Conservation (phyloP, 2,329 filamentous ascomycete genomes). For the Xylariaceae sp. region DNA sequence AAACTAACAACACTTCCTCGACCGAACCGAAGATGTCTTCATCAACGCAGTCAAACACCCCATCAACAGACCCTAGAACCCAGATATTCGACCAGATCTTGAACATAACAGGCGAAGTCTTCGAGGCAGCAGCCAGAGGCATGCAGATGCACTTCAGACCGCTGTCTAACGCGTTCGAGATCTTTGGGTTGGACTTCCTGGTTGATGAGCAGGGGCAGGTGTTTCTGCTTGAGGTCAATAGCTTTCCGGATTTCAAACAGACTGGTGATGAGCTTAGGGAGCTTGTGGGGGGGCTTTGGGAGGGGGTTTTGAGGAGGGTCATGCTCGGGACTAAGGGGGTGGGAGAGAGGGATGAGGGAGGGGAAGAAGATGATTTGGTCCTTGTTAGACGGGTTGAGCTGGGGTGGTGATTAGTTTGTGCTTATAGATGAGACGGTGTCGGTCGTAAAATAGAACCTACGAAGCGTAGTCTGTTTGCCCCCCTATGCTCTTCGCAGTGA, state of each 20-base stretch:
- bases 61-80: slow-evolving; percentile 36
- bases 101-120: slow-evolving; percentile 68
- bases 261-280: slow-evolving; percentile 71
- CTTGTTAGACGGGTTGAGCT: slow-evolving; percentile 51
- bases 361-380: slow-evolving; percentile 43
- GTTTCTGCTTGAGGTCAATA: slow-evolving; percentile 89
- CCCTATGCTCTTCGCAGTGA: no score
- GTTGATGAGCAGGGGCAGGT: slow-evolving; percentile 61
- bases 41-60: no score
- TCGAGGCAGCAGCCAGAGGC: slow-evolving; percentile 77
- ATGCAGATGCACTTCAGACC: slow-evolving; percentile 93
- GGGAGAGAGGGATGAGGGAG: slow-evolving; percentile 20
- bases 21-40: no score
- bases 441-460: no score
- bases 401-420: slow-evolving; percentile 29
- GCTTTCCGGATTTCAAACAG: slow-evolving; percentile 94
- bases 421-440: no score
- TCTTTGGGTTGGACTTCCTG: slow-evolving; percentile 88
- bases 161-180: slow-evolving; percentile 81
- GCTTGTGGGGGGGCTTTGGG: slow-evolving; percentile 73
- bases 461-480: no score
- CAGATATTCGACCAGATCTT: slow-evolving; percentile 72
- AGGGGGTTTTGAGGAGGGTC: slow-evolving; percentile 64
- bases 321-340: slow-evolving; percentile 65
- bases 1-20: slow-evolving; percentile 27